Evolutionary conservation across 176 grass and related monocot genomes (phyloP).

Genomic region (Hordeum marinum): DNA sequence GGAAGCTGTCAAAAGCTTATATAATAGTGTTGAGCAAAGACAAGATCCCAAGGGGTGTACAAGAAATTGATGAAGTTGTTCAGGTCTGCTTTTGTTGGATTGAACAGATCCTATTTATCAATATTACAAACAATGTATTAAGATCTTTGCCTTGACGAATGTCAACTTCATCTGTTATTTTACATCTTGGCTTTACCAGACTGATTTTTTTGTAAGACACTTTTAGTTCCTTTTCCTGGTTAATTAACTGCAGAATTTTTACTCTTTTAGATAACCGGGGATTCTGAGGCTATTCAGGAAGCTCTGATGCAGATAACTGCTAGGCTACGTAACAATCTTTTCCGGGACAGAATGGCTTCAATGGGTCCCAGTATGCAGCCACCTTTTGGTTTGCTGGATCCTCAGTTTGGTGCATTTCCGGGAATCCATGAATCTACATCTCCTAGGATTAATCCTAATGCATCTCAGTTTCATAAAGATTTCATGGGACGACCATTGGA

Average conservation of each 20-base stretch:
- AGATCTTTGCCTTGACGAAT: neutral
- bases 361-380: constrained; percentile 40
- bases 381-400: constrained; percentile 57
- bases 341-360: constrained; percentile 59
- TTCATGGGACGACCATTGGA: constrained; percentile 52
- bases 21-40: constrained; percentile 81
- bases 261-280: constrained; percentile 62
- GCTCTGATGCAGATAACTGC: constrained; percentile 81
- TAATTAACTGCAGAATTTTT: constrained; percentile 21
- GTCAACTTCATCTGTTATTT: constrained; percentile 1
- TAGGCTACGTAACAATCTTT: constrained; percentile 83
- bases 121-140: neutral
- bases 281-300: constrained; percentile 76
- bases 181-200: constrained; percentile 14
- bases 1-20: constrained; percentile 83
- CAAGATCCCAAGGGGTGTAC: constrained; percentile 58
- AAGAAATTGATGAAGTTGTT: constrained; percentile 74
- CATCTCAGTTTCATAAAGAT: constrained; percentile 63
- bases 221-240: neutral
- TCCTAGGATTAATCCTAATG: constrained; percentile 32
- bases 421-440: constrained; percentile 57
- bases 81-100: constrained; percentile 50
- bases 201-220: neutral
- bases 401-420: constrained; percentile 58
- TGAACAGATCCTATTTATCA: neutral